These are phyloP conservation scores for Aspergillus heteromorphus DNA, from an alignment of 495 filamentous ascomycete species.

Conservation along the genomic window DNA sequence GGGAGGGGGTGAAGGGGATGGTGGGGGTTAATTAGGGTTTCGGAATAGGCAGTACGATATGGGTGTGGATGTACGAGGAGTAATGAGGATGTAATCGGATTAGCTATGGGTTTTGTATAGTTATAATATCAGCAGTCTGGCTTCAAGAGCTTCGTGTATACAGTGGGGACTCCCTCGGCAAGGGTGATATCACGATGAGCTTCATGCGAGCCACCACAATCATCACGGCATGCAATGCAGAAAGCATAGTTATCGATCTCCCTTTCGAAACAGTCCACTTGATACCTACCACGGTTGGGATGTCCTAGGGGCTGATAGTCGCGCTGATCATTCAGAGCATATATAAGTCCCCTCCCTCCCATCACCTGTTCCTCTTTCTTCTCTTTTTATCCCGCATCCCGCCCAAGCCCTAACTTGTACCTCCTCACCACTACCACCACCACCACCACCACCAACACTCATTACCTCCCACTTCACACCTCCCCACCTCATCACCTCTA, in stretches of 20 bases:
- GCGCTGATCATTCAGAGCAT: background rate
- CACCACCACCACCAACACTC: slow-evolving; percentile 41
- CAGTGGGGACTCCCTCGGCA: no score
- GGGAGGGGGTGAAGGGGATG: slow-evolving; percentile 16
- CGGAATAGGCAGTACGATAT: background rate
- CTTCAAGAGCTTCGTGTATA: no score
- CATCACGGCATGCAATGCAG: no score
- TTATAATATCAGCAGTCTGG: no score
- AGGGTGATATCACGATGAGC: no score
- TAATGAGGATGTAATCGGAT: no score
- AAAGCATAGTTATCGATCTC: no score
- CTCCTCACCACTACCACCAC: background rate
- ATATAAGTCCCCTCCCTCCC: background rate
- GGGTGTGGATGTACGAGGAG: no score
- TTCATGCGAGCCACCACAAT: no score
- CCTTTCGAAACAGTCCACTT: no score
- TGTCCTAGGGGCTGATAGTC: background rate
- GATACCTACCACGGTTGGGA: background rate
- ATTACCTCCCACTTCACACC: no score
- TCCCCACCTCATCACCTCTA: slow-evolving; percentile 15
- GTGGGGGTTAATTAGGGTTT: background rate
- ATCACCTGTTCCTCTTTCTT: background rate
- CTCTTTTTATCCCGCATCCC: background rate
- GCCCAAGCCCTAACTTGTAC: background rate
- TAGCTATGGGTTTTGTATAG: no score